These are phyloP conservation scores for Leccinum pachyderme DNA, from an alignment of 1,284 basidiomycete genomes.

Conservation along the genomic window DNA sequence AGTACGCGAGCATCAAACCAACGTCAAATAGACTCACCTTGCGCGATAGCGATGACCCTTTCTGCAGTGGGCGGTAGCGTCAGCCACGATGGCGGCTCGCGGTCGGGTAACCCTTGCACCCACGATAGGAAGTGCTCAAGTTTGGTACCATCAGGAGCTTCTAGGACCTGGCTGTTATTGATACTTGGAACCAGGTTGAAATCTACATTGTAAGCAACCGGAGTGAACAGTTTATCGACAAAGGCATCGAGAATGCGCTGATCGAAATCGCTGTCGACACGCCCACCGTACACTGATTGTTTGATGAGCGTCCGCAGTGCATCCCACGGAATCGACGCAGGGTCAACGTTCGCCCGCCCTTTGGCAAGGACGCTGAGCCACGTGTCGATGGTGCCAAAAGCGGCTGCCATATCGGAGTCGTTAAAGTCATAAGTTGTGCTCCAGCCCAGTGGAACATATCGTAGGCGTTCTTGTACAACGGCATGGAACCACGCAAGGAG, in stretches of 20 bases:
- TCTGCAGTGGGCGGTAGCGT: conserved; percentile 89
- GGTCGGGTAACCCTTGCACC: conserved; percentile 84
- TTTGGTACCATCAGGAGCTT: conserved; percentile 87
- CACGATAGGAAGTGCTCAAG: conserved; percentile 87
- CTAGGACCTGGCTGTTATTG: conserved; percentile 57
- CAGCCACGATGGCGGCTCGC: conserved; percentile 91
- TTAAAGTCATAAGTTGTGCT: conserved; percentile 97
- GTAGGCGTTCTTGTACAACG: conserved; percentile 90
- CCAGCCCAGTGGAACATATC: conserved; percentile 94
- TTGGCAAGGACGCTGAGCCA: conserved; percentile 83
- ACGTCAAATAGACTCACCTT: conserved; percentile 56
- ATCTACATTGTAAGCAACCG: conserved; percentile 86
- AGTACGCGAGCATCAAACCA: conserved; percentile 1
- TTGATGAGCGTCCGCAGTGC: conserved; percentile 89
- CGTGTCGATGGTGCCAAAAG: conserved; percentile 85
- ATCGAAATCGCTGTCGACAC: conserved; percentile 92
- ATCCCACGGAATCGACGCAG: conserved; percentile 88
- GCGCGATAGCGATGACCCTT: conserved; percentile 84
- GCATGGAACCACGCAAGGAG: conserved; percentile 98
- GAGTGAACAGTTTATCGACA: conserved; percentile 85
- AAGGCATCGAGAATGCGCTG: conserved; percentile 89
- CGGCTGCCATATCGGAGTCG: conserved; percentile 94
- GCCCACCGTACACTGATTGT: conserved; percentile 92
- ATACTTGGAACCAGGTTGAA: conserved; percentile 81
- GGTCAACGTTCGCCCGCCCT: conserved; percentile 88